Evolutionary conservation across 805 yeast genomes (phyloP).

Genomic region (Lipomyces mesembrius): DNA sequence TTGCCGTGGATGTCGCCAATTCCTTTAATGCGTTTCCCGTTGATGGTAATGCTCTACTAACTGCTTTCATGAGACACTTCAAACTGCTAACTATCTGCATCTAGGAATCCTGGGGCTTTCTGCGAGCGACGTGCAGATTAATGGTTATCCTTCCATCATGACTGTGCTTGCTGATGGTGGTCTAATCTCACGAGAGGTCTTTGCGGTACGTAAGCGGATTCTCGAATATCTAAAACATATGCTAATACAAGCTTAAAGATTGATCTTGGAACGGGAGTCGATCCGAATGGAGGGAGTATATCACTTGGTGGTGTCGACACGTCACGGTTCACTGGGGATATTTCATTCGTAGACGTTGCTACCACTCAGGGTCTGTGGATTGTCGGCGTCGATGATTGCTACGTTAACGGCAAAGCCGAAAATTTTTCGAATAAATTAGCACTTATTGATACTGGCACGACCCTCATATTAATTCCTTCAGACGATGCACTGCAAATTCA

Average conservation of each 20-base stretch:
- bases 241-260: slow-evolving; percentile 7
- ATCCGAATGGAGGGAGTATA: slow-evolving; percentile 50
- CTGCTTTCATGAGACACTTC: background rate
- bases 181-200: slow-evolving; percentile 45
- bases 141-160: slow-evolving; percentile 42
- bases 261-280: slow-evolving; percentile 48
- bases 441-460: slow-evolving; percentile 69
- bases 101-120: slow-evolving; percentile 62
- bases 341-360: slow-evolving; percentile 48
- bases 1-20: slow-evolving; percentile 58
- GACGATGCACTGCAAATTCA: slow-evolving; percentile 61
- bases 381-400: slow-evolving; percentile 49
- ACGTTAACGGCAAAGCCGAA: slow-evolving; percentile 45
- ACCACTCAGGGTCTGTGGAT: slow-evolving; percentile 55
- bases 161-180: slow-evolving; percentile 38
- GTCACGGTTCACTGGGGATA: slow-evolving; percentile 50
- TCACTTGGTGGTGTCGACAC: slow-evolving; percentile 51
- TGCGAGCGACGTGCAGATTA: slow-evolving; percentile 49
- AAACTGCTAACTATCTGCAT: background rate
- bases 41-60: slow-evolving; percentile 46
- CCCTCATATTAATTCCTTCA: slow-evolving; percentile 60
- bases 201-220: slow-evolving; percentile 47
- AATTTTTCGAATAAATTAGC: slow-evolving; percentile 43
- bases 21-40: slow-evolving; percentile 58
- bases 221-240: background rate